These are phyloP conservation scores for Leptosphaerulina australis DNA, from an alignment of 2,329 filamentous ascomycete species.

Conservation along the genomic window DNA sequence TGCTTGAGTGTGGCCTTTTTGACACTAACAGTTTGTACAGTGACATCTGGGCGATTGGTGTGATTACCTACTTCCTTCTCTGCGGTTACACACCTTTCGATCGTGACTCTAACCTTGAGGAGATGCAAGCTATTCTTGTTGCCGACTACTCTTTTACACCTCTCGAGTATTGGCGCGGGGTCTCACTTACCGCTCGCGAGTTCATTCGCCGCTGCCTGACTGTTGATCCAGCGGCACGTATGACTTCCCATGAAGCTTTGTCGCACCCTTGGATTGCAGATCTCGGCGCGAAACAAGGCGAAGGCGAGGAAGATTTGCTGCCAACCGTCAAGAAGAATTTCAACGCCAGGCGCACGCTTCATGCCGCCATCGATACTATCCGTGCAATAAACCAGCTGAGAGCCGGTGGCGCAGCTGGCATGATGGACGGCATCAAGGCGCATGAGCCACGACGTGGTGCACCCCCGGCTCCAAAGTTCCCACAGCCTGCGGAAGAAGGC, in stretches of 20 bases:
- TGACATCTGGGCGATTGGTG: constrained; percentile 96
- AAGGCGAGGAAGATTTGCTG: constrained; percentile 60
- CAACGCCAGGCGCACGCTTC: constrained; percentile 68
- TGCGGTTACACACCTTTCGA: constrained; percentile 99
- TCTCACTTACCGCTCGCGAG: constrained; percentile 80
- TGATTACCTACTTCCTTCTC: constrained; percentile 97
- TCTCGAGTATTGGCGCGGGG: constrained; percentile 93
- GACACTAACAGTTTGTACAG: constrained; percentile 47
- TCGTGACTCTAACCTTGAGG: constrained; percentile 94
- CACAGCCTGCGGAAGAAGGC: constrained; percentile 42
- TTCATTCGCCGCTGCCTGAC: constrained; percentile 94
- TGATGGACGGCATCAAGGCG: constrained; percentile 67
- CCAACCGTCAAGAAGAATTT: constrained; percentile 74
- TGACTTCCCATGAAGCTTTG: constrained; percentile 83
- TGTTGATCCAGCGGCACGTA: constrained; percentile 82
- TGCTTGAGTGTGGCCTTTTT: neutral
- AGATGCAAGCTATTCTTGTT: constrained; percentile 98
- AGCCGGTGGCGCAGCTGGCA: constrained; percentile 62
- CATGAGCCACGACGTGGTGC: constrained; percentile 57
- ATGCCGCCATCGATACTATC: constrained; percentile 72
- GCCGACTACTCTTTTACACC: constrained; percentile 97
- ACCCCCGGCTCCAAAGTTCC: constrained; percentile 39
- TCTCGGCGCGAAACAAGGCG: constrained; percentile 54
- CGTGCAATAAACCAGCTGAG: constrained; percentile 71
- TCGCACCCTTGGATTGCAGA: constrained; percentile 69